phyloP scores from a whole-genome alignment of 805 yeast genomes.

The Kluyveromyces lactis region DNA sequence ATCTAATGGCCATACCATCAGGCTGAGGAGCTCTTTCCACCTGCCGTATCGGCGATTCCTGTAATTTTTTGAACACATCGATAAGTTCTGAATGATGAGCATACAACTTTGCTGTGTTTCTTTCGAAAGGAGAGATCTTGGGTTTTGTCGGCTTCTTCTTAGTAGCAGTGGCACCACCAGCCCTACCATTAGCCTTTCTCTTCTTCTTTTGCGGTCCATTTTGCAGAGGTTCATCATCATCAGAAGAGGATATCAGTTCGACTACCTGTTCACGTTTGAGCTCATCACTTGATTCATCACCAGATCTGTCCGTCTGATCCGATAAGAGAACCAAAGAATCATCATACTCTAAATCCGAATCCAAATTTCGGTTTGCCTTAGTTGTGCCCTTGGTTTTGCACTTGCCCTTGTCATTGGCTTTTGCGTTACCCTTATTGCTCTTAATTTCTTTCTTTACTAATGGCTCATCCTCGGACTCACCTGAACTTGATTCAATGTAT shows the following conservation, averaged over 20 bases:
- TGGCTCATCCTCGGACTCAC: conserved; percentile 19
- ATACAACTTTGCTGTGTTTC: conserved; percentile 59
- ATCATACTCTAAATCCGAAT: conserved; percentile 5
- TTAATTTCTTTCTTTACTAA: conserved; percentile 1
- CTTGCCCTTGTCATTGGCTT: not conserved
- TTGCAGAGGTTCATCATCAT: conserved; percentile 11
- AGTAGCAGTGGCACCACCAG: conserved; percentile 11
- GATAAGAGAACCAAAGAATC: not conserved
- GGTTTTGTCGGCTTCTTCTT: conserved; percentile 31
- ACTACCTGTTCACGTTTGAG: not conserved
- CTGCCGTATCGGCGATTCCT: conserved; percentile 35
- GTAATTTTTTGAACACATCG: conserved; percentile 61
- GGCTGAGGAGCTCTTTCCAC: conserved; percentile 68
- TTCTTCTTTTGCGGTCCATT: conserved; percentile 13
- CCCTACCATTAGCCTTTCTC: conserved; percentile 12
- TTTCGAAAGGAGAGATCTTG: conserved; percentile 57
- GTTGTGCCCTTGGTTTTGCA: too few species aligned
- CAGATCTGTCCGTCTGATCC: conserved; percentile 4
- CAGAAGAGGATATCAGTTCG: not conserved
- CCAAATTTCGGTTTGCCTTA: too few species aligned
- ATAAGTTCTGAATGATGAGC: conserved; percentile 73
- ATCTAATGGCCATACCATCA: conserved; percentile 56
- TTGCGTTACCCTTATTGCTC: not conserved
- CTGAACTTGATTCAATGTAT: conserved; percentile 26
- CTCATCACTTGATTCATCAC: conserved; percentile 1